Evolutionary conservation across 2,329 filamentous ascomycete species (phyloP), one percentile per base, ranked within the genome.

Genomic region (Penicillium janthinellum): DNA sequence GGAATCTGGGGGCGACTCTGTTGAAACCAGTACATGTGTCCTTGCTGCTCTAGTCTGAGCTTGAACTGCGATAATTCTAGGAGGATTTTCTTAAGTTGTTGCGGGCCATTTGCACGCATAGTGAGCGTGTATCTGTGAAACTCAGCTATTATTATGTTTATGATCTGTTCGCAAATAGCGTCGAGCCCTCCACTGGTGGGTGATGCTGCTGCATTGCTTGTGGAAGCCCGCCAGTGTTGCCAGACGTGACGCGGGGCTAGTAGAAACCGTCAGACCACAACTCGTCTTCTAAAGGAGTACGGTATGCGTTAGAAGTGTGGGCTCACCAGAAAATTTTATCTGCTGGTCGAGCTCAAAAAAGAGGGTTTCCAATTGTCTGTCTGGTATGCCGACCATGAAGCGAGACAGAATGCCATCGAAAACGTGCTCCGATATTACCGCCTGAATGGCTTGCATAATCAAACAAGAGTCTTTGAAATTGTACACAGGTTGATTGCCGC

Each of bases 141-240:
- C 5, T 1, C 7, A 7, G 1, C 31, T 10, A n/a, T 35, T 11
- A 52, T 39, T 12, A 14, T 25, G 5, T 39, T 20, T n/a, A 34
- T 2, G 11, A 39, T 11, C 6, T 25, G n/a, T 7, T 38, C 35
- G 15, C 49, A 39, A 39, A 12, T 38, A 22, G 15, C 11, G 2
- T 39, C 34, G 31, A 37, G 12, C 14, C 5, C 42, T 25, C 6
- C 17, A 11, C 3, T 37, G 15, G 20, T 17, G 5, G n/a, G 17
- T n/a, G 20, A 25, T 22, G 15, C 14, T 14, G 7, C 14, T 37
- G 49, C 34, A 25, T 14, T 17, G 20, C 49, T 52, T 20, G 49
- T 52, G 17, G 49, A 37, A 17, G 34, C 25, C 15, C 35, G 49
- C 49, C 49, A 52, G 20, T 52, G 49, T 25, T 52, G 49, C 35